Percentiles rank a stretch among this genome's conserved stretches.
Conservation (phyloP, 345 rosid genomes). For the Corchorus capsularis region DNA sequence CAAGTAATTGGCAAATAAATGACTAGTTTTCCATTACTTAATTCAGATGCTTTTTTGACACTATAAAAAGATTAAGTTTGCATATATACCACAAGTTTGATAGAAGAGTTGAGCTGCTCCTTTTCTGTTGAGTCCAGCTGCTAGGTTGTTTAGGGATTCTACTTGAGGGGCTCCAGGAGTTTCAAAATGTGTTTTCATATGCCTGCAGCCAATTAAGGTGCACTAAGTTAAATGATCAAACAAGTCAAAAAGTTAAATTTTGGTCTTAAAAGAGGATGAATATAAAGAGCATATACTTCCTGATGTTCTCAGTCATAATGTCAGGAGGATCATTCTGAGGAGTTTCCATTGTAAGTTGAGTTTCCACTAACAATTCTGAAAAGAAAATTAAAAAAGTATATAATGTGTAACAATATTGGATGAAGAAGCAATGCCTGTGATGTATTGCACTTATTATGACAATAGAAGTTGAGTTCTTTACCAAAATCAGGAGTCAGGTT, state of each 20-base stretch:
- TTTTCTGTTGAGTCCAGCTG: conserved; percentile 67
- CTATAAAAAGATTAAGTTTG: neutral
- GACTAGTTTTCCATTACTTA: conserved; percentile 1
- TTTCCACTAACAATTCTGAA: conserved; percentile 71
- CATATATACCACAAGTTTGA: conserved; percentile 71
- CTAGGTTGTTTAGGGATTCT: conserved; percentile 68
- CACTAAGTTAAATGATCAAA: neutral
- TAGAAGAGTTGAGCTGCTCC: conserved; percentile 84
- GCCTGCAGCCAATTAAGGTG: conserved; percentile 43
- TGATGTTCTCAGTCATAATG: conserved; percentile 66
- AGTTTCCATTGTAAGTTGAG: conserved; percentile 72
- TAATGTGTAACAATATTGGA: neutral
- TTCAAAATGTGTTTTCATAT: conserved; percentile 48
- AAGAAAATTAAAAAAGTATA: neutral
- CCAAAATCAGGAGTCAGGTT: conserved; percentile 58
- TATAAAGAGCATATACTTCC: conserved; percentile 42
- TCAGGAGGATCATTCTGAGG: conserved; percentile 50
- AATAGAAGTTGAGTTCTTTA: conserved; percentile 24
- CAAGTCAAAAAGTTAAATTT: neutral
- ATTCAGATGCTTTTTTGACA: neutral
- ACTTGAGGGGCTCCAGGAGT: conserved; percentile 66
- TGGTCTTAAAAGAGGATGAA: neutral
- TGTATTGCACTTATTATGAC: neutral
- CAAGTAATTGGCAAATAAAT: conserved; percentile 2
- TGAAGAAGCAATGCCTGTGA: conserved; percentile 12